These are phyloP conservation scores for Megacollybia marginata DNA, from an alignment of 768 basidiomycete species.

Conservation along the genomic window DNA sequence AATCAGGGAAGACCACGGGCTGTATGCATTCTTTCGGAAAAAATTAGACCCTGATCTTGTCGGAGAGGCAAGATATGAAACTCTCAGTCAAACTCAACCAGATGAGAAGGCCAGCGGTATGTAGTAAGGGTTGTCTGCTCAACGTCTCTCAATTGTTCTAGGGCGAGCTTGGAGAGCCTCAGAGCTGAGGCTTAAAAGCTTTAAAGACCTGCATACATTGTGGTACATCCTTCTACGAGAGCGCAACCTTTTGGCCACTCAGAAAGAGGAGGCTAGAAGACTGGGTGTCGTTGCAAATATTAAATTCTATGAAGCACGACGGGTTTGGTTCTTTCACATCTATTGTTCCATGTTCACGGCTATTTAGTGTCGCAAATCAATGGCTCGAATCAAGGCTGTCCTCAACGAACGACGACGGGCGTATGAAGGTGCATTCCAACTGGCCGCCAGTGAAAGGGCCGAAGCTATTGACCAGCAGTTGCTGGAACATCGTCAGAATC, in stretches of 20 bases:
- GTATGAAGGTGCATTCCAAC: constrained; percentile 59
- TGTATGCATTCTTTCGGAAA: constrained; percentile 7
- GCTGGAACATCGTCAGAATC: constrained; percentile 15
- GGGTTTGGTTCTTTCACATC: neutral
- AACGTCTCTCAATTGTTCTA: constrained; percentile 18
- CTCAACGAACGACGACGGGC: constrained; percentile 86
- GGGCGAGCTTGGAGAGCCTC: constrained; percentile 83
- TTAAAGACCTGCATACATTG: constrained; percentile 87
- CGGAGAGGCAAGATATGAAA: constrained; percentile 6
- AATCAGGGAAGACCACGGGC: constrained; percentile 1
- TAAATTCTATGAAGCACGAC: neutral
- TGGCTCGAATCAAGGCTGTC: constrained; percentile 94
- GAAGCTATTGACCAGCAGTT: constrained; percentile 21
- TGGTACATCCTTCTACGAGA: constrained; percentile 92
- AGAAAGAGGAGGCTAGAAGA: constrained; percentile 70
- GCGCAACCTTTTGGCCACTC: constrained; percentile 84
- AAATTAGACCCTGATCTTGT: constrained; percentile 1
- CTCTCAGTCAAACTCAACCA: neutral
- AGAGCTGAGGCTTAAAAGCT: constrained; percentile 86
- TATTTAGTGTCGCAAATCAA: constrained; percentile 80
- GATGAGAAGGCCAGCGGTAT: neutral
- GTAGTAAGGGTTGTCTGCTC: neutral
- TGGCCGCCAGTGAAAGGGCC: constrained; percentile 28
- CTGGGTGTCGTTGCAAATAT: constrained; percentile 30
- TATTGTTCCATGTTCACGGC: constrained; percentile 16